Evolutionary conservation across 192 early-diverging fungal genomes (phyloP).

Genomic region (Coemansia sp.): DNA sequence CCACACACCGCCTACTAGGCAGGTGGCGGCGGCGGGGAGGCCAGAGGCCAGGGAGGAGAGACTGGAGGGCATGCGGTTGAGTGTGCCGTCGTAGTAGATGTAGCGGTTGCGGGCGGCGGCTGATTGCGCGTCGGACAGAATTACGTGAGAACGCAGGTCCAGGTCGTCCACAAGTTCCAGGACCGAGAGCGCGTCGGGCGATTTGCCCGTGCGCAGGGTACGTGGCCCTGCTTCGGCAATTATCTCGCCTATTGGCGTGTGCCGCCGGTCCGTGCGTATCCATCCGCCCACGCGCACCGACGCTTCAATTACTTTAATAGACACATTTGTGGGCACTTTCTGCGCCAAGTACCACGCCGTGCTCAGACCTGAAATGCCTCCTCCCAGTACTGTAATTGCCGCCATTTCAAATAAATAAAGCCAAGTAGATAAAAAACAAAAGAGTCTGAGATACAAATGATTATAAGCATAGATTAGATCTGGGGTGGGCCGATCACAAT

Average conservation of each 20-base stretch:
- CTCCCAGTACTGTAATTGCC: conserved; percentile 78
- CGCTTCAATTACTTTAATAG: conserved; percentile 74
- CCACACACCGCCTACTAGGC: conserved; percentile 58
- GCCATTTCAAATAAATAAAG: not conserved
- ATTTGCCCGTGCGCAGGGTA: conserved; percentile 71
- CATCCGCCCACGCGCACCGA: conserved; percentile 79
- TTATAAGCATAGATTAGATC: not conserved
- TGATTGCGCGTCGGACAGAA: conserved; percentile 62
- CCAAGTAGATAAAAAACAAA: not conserved
- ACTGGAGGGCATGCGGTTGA: conserved; percentile 69
- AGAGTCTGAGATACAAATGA: not conserved
- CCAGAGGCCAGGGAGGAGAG: conserved; percentile 53
- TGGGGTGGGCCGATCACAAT: conserved; percentile 36
- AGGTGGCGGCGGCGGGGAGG: conserved; percentile 58
- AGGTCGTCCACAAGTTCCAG: conserved; percentile 78
- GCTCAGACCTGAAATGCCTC: conserved; percentile 87
- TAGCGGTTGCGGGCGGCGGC: conserved; percentile 79
- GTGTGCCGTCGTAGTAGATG: conserved; percentile 68
- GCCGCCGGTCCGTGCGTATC: conserved; percentile 67
- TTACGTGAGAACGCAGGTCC: conserved; percentile 58
- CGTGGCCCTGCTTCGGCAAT: conserved; percentile 82
- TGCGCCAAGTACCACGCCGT: conserved; percentile 76
- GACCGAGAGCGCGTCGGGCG: conserved; percentile 64
- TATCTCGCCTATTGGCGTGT: conserved; percentile 16
- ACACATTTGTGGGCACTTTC: conserved; percentile 38